A percentile compares a stretch with the other conserved stretches of the same genome.
Evolutionary conservation across 1,284 basidiomycete genomes (phyloP).

Genomic region (Ceratobasidium sp.): DNA sequence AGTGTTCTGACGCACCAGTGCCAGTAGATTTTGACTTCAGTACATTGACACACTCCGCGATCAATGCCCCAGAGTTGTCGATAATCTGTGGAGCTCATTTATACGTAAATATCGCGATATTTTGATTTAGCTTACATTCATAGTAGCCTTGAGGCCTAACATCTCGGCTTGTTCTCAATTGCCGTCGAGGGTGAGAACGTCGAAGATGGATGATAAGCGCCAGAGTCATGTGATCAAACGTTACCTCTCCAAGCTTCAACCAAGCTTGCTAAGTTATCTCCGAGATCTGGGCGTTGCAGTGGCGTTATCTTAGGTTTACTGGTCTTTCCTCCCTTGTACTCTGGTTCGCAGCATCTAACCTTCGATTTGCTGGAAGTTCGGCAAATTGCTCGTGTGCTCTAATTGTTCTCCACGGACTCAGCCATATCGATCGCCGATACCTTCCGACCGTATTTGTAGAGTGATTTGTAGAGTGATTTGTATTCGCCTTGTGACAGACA

Average conservation of each 20-base stretch:
- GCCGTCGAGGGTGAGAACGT: background rate
- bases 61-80: slow-evolving; percentile 97
- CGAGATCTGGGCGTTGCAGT: background rate
- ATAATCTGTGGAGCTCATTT: slow-evolving; percentile 92
- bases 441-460: slow-evolving; percentile 32
- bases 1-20: slow-evolving; percentile 66
- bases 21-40: slow-evolving; percentile 92
- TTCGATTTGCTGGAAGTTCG: background rate
- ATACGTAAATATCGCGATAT: slow-evolving; percentile 24
- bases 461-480: slow-evolving; percentile 31
- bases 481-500: background rate
- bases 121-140: slow-evolving; percentile 71
- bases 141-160: slow-evolving; percentile 93
- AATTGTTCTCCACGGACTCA: background rate
- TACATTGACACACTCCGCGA: slow-evolving; percentile 97
- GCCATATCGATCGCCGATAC: slow-evolving; percentile 30
- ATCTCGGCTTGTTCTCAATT: slow-evolving; percentile 60
- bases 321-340: no score
- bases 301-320: background rate
- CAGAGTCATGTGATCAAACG: slow-evolving; percentile 9
- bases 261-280: slow-evolving; percentile 7
- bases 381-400: slow-evolving; percentile 9
- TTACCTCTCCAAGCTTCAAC: background rate
- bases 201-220: slow-evolving; percentile 12
- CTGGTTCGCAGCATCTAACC: no score